Base-by-base conservation (phyloP, 1,139 yeast species). In the Sugiyamaella xylanicola region DNA sequence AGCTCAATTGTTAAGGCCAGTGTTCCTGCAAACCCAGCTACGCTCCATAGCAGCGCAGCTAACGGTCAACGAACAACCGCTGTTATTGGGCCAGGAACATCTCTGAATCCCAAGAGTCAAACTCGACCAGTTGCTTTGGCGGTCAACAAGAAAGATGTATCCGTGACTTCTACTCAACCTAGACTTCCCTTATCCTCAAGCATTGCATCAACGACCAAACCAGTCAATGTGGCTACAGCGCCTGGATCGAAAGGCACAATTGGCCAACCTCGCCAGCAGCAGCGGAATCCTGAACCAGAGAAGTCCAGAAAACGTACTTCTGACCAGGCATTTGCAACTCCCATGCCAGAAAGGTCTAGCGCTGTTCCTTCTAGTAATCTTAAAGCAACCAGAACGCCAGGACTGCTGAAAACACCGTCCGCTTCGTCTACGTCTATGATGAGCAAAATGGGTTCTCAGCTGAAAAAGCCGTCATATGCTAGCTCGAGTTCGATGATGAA, bases 401-500 rank as follows among this genome's bases (percentile, higher is more conserved):
- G 36, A 35, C 37, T 37, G 16, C 15, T 45, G 15, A 40, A 17
- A 16, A 48, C 46, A 7, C 53, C 56, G 3, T 29, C 53, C 7
- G 25, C 52, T 15, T n/a, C 32, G n/a, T 9, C 13, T n/a, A 11
- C 45, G 9, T 32, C 55, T 15, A 37, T 42, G 4, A 20, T 48
- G 48, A 32, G 42, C 52, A 46, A 41, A 55, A 44, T 39, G 40
- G 44, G 53, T 19, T 47, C 55, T 3, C 60, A 48, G 15, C 42
- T 53, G 15, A 53, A 48, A 40, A 58, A 59, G 54, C 51, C 57
- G 16, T 44, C 59, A 16, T 53, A 27, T 42, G 42, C 50, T 20
- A 27, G 42, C 17, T 29, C 53, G 15, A 32, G 57, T 3, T 65
- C 69, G 4, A 61, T 69, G 56, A 66, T 69, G 69, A 72, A 71